Percentiles rank a stretch among this genome's conserved stretches.
These are phyloP conservation scores for Biscogniauxia marginata DNA, from an alignment of 2,329 filamentous ascomycete species.

Conservation along the genomic window DNA sequence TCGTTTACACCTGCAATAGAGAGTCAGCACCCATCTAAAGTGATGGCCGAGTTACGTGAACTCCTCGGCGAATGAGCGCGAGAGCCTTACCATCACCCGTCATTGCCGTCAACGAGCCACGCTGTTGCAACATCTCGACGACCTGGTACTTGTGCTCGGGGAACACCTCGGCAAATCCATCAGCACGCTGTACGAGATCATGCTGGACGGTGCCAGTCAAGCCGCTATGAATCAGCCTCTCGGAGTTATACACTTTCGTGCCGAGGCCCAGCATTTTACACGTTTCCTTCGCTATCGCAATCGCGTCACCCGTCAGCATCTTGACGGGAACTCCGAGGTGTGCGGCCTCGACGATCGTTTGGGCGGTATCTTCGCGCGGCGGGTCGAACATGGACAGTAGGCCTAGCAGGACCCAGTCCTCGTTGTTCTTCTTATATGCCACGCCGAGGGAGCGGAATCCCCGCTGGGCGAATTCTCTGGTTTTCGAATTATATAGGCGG, in stretches of 20 bases:
- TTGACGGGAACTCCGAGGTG: conserved; percentile 75
- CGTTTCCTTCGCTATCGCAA: conserved; percentile 77
- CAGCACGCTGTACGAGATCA: conserved; percentile 72
- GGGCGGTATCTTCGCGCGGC: conserved; percentile 74
- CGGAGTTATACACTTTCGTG: conserved; percentile 79
- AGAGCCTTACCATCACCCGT: conserved; percentile 58
- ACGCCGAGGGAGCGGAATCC: conserved; percentile 81
- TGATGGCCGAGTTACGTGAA: no score
- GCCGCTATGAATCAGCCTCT: conserved; percentile 74
- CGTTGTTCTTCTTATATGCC: conserved; percentile 74
- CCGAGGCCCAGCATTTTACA: conserved; percentile 79
- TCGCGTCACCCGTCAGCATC: conserved; percentile 80
- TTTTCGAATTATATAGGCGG: conserved; percentile 69
- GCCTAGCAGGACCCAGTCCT: conserved; percentile 70
- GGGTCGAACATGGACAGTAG: conserved; percentile 81
- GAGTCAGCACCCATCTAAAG: no score
- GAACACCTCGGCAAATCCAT: conserved; percentile 73
- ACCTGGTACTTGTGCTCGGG: conserved; percentile 76
- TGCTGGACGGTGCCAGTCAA: conserved; percentile 71
- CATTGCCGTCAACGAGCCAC: conserved; percentile 72
- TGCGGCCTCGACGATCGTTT: conserved; percentile 75
- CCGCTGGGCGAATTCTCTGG: conserved; percentile 72
- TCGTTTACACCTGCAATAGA: conserved; percentile 60
- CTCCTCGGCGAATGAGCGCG: not conserved
- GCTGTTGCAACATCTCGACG: conserved; percentile 73